A percentile compares a stretch with the other conserved stretches of the same genome.
Conservation (phyloP, 2,329 filamentous ascomycete genomes). For the Alternaria triticina region DNA sequence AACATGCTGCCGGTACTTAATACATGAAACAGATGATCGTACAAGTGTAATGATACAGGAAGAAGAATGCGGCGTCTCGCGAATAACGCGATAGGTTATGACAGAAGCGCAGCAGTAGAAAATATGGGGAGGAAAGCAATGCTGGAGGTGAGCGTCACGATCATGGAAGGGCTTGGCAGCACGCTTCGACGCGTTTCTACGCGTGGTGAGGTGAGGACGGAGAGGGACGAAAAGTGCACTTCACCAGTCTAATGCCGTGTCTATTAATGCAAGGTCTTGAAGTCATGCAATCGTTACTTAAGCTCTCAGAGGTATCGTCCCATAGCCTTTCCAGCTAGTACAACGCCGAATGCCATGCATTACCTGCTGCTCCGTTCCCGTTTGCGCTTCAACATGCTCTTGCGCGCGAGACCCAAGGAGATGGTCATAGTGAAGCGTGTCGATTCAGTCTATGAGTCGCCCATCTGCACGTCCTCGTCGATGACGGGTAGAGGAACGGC, state of each 20-base stretch:
- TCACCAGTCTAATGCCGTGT: not conserved
- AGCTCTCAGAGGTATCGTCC: slow-evolving; percentile 8
- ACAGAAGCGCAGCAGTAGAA: not conserved
- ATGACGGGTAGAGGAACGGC: slow-evolving; percentile 72
- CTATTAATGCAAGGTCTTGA: slow-evolving; percentile 18
- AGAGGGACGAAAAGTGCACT: not conserved
- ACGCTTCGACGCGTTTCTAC: slow-evolving; percentile 21
- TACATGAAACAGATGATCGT: slow-evolving; percentile 8
- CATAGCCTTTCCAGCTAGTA: slow-evolving; percentile 30
- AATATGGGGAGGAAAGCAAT: not conserved
- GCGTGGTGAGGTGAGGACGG: slow-evolving; percentile 29
- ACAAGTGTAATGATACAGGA: slow-evolving; percentile 3
- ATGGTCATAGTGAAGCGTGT: not conserved
- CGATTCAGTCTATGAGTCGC: slow-evolving; percentile 21
- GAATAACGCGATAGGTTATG: not conserved
- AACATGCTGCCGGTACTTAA: slow-evolving; percentile 69
- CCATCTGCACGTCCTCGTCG: slow-evolving; percentile 53
- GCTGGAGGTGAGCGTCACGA: slow-evolving; percentile 1
- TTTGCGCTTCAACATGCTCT: not conserved
- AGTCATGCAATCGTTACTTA: slow-evolving; percentile 27
- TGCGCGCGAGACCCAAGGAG: not conserved
- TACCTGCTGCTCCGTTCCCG: slow-evolving; percentile 7
- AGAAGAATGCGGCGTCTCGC: not conserved
- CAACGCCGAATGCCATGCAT: slow-evolving; percentile 37
- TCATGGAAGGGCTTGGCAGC: slow-evolving; percentile 17